A percentile compares a stretch with the other conserved stretches of the same genome.
These are phyloP conservation scores for Ophiosphaerella korrae DNA, from an alignment of 2,329 filamentous ascomycete species.

Conservation along the genomic window DNA sequence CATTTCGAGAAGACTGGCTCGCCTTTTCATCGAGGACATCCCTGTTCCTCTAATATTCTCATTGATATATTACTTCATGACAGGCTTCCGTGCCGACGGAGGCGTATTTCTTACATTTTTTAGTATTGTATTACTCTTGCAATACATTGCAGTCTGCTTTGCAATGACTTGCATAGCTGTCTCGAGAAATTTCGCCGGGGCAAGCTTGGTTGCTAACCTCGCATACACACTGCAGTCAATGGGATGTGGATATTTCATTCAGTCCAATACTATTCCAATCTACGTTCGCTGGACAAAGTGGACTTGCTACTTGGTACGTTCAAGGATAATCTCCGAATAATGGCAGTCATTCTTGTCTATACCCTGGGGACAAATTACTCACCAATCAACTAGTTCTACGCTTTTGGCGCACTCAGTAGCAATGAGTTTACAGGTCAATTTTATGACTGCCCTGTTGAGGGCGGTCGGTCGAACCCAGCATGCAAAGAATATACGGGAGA, in stretches of 20 bases:
- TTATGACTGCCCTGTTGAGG: conserved; percentile 71
- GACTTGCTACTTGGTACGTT: conserved; percentile 60
- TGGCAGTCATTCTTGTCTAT: too few species aligned
- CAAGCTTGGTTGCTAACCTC: conserved; percentile 74
- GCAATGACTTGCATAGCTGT: conserved; percentile 71
- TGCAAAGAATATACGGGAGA: conserved; percentile 72
- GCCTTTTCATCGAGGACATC: conserved; percentile 72
- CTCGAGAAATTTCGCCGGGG: conserved; percentile 70
- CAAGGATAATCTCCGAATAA: not conserved
- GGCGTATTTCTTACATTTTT: conserved; percentile 75
- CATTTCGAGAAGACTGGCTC: conserved; percentile 70
- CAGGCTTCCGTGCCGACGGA: conserved; percentile 69
- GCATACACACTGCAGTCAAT: conserved; percentile 75
- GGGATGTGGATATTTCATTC: conserved; percentile 78
- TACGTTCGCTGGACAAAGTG: conserved; percentile 82
- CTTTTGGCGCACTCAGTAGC: conserved; percentile 70
- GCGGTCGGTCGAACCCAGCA: conserved; percentile 65
- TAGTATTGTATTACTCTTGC: conserved; percentile 68
- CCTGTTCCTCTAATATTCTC: conserved; percentile 74
- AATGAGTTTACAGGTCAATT: conserved; percentile 76
- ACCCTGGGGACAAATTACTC: not conserved
- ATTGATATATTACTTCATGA: conserved; percentile 78
- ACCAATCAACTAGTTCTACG: conserved; percentile 61
- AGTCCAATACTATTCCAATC: conserved; percentile 72
- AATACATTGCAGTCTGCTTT: conserved; percentile 75